Conservation (phyloP, 768 basidiomycete species). For the Tricholomella constricta region DNA sequence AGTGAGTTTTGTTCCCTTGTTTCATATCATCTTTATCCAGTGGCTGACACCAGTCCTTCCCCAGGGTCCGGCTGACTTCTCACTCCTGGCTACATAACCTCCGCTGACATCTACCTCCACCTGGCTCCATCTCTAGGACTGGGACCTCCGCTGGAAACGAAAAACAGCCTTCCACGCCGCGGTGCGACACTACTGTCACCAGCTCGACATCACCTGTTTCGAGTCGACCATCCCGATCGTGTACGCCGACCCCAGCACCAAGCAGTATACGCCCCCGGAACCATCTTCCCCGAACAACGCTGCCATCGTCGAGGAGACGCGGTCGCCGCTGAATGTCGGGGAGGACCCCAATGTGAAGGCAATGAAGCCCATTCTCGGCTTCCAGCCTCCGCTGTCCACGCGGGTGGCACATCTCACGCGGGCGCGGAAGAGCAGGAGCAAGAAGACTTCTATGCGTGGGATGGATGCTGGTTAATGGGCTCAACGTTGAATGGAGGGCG, state of each 20-base stretch:
- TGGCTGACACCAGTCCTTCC: not conserved
- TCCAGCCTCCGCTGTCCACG: conserved; percentile 44
- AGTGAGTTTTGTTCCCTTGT: conserved; percentile 17
- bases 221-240: conserved; percentile 64
- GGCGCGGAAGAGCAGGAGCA: conserved; percentile 44
- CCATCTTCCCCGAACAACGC: conserved; percentile 15
- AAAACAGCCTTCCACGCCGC: conserved; percentile 83
- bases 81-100: no score
- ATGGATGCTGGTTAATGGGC: conserved; percentile 22
- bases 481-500: no score
- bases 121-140: conserved; percentile 35
- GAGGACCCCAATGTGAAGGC: conserved; percentile 28
- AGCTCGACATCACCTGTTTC: conserved; percentile 65
- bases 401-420: conserved; percentile 34
- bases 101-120: not conserved
- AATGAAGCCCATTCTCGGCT: conserved; percentile 46
- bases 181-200: conserved; percentile 68
- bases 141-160: conserved; percentile 60
- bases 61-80: conserved; percentile 15
- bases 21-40: not conserved
- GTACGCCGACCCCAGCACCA: conserved; percentile 38
- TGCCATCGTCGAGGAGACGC: conserved; percentile 12
- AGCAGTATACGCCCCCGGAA: conserved; percentile 17
- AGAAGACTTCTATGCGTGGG: conserved; percentile 41
- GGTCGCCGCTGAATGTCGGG: conserved; percentile 21